Evolutionary conservation across 31 red algal species (phyloP), one percentile per base, ranked within the genome.

Genomic region (Endocladia muricata): DNA sequence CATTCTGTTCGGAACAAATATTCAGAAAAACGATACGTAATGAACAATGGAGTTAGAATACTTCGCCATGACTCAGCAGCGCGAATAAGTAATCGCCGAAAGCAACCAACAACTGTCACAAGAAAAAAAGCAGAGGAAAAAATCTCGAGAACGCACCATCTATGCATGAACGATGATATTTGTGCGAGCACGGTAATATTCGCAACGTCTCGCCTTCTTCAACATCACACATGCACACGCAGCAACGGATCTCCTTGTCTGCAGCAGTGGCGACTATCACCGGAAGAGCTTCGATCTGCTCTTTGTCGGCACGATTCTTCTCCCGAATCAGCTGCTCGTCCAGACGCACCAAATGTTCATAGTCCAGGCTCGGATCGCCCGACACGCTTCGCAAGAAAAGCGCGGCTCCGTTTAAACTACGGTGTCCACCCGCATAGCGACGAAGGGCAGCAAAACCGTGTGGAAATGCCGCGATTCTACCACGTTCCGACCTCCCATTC

Each of bases 101-200:
- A 26, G 19, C 13, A 21, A 15, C 17, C 11, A 19, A 30, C 23
- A 38, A 9, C 19, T 38, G 21, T 21, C 71, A 75, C 8, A 1
- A 68, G 9, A 42, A 21, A 37, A 13, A 30, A 70, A 40, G 49
- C 3, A 23, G 1, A 81, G 2, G 13, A 59, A 19, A 4, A 29
- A 33, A 81, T 29, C 35, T 37, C 6, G 36, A 49, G 22, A 73
- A 83, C 79, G 63, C 73, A 83, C 79, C 79, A 47, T 85, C 81
- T 61, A 91, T 83, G 78, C 88, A 91, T 37, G 39, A 76, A 58
- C 75, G 60, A 70, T 91, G 88, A 72, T 77, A 91, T 43, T 76
- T 85, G 58, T 91, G 88, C 30, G 66, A 44, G 52, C 88, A 91
- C 9, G 88, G 88, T 31, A 91, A 64, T 21, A 84, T 69, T 29